Evolutionary conservation across 2,329 filamentous ascomycete species (phyloP).

Genomic region (Sarocladiaceae sp.): DNA sequence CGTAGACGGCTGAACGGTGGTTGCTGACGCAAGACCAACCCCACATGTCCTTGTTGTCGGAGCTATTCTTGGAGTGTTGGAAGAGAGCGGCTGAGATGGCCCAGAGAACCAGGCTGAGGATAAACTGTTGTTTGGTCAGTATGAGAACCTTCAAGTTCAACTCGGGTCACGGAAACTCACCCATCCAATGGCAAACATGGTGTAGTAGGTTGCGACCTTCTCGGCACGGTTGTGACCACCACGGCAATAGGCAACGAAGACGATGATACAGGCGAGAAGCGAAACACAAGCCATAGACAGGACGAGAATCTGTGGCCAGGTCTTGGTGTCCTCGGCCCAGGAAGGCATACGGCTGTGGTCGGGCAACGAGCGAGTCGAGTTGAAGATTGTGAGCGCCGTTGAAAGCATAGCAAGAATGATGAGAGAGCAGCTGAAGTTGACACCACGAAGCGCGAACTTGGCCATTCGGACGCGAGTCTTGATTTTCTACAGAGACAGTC

Average conservation of each 20-base stretch:
- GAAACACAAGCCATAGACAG: conserved; percentile 77
- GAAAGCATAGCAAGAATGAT: conserved; percentile 90
- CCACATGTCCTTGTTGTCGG: conserved; percentile 84
- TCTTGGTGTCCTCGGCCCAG: conserved; percentile 75
- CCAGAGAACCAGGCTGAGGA: conserved; percentile 92
- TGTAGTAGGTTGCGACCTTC: conserved; percentile 94
- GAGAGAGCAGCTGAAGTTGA: conserved; percentile 95
- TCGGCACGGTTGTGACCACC: conserved; percentile 86
- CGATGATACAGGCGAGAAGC: conserved; percentile 69
- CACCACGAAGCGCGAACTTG: conserved; percentile 89
- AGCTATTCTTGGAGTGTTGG: conserved; percentile 69
- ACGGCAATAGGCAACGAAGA: conserved; percentile 83
- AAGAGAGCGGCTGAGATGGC: conserved; percentile 78
- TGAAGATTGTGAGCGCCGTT: conserved; percentile 88
- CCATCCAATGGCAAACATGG: conserved; percentile 86
- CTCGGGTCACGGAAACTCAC: conserved; percentile 22
- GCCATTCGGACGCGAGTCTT: conserved; percentile 88
- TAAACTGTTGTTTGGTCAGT: conserved; percentile 61
- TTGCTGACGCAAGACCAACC: conserved; percentile 97
- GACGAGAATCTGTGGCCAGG: conserved; percentile 87
- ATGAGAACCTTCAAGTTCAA: not conserved
- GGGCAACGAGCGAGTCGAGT: conserved; percentile 73
- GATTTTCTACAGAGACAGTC: conserved; percentile 63
- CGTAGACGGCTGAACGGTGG: conserved; percentile 70
- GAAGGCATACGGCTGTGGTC: conserved; percentile 75